Base-by-base conservation (phyloP, 1,139 yeast genomes). In the Hyphopichia buzzinii region DNA sequence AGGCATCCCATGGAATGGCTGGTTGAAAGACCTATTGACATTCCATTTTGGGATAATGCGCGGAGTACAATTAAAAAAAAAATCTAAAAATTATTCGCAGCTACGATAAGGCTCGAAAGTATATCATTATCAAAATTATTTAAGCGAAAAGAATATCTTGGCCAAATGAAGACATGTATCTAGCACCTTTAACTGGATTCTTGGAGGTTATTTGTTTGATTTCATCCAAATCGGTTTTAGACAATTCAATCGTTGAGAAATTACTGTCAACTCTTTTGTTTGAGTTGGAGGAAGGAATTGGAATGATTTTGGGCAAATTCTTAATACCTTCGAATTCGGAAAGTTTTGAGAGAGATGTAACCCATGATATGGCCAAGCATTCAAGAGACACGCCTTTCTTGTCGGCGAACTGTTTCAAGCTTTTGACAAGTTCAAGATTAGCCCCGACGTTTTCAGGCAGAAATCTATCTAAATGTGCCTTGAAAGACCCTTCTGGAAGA, bases 281-380 rank as follows among this genome's bases (percentile, higher is more conserved):
- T 17, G 80, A 74, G 5, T 88, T 72, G 7, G 85, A 79, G 36
- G 89, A 81, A 16, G 95, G 95, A 54, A 87, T 84, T 29, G 96
- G 95, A 31, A 88, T 59, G 34, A 86, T 69, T 38, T 66, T 69
- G n/a, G 88, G 77, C 41, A 73, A 75, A 31, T 57, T 67, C 49
- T 50, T 54, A 32, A 50, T 66, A 47, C 64, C 74, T 31, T 46
- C 40, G 38, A 48, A 62, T 31, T 58, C 51, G 30, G 48, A 42
- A 8, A 49, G 44, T 4, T 54, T 59, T 0, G 68, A 58, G 17
- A 64, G 45, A n/a, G 65, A 62, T 42, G 68, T 52, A 42, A 86
- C 60, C 92, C 95, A 88, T 6, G 86, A 81, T 27, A 88, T 63
- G 0, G 95, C 84, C 39, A 86, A 62, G 41, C 83, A 81, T 26